Conservation (phyloP, 2,329 filamentous ascomycete species). For the Xylariales sp. region DNA sequence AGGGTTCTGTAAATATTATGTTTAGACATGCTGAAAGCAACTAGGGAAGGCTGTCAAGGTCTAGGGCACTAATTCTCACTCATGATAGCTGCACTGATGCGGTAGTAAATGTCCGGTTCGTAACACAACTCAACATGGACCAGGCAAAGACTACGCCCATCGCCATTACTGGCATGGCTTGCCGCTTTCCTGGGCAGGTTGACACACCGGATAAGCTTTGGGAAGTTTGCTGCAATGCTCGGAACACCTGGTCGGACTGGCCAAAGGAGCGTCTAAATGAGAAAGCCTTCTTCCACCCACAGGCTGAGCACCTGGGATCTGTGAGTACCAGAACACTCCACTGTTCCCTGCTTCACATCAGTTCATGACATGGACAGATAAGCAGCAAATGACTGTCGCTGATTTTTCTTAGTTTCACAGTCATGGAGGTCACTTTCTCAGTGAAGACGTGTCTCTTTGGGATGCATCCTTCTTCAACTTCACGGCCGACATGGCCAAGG, state of each 20-base stretch:
- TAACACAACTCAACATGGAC: conserved; percentile 4
- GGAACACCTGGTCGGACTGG: conserved; percentile 3
- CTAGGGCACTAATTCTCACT: not conserved
- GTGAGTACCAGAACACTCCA: not conserved
- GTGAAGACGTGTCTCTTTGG: conserved; percentile 2
- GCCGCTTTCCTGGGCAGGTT: conserved; percentile 8
- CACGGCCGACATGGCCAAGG: conserved; percentile 6
- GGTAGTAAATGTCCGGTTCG: not conserved
- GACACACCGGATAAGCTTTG: conserved; percentile 8
- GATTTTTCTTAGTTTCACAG: conserved; percentile 1
- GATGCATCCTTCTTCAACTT: conserved; percentile 10
- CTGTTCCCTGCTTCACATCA: not conserved
- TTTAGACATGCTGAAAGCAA: no score
- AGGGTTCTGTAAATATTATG: no score
- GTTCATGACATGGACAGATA: not conserved
- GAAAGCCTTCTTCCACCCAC: conserved; percentile 2
- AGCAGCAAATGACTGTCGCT: no score
- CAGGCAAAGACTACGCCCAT: conserved; percentile 5
- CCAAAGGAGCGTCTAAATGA: conserved; percentile 2
- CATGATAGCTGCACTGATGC: not conserved
- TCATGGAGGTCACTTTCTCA: conserved; percentile 2
- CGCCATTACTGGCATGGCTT: conserved; percentile 9
- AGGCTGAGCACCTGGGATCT: conserved; percentile 3
- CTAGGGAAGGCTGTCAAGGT: no score
- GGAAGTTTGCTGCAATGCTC: conserved; percentile 5